phyloP scores from a whole-genome alignment of 495 filamentous ascomycete species.

The Podospora comata region DNA sequence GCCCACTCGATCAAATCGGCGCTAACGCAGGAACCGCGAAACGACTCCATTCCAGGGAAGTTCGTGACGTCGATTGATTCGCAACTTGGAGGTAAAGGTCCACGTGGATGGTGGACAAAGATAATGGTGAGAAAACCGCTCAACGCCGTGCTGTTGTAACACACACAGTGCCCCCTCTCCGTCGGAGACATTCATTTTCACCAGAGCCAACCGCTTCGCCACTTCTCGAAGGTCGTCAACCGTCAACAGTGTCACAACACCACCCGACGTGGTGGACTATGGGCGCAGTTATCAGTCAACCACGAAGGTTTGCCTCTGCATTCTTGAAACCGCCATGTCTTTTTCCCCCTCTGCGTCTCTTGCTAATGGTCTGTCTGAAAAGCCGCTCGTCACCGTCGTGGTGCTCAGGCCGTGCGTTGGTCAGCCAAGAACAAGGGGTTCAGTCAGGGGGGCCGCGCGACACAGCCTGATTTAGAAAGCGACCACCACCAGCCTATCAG shows the following conservation, averaged over 20 bases:
- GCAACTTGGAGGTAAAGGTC: background rate
- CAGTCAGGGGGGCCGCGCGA: slow-evolving; percentile 13
- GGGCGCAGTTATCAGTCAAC: background rate
- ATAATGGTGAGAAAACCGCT: background rate
- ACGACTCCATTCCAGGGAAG: background rate
- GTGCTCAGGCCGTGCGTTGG: slow-evolving; percentile 5
- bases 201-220: background rate
- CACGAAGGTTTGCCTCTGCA: background rate
- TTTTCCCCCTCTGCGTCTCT: background rate
- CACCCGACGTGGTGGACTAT: background rate
- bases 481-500: slow-evolving; percentile 23
- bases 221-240: background rate
- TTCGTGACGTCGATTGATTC: background rate
- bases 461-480: slow-evolving; percentile 25
- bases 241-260: background rate
- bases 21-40: background rate
- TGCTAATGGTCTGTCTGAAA: background rate
- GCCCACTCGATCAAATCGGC: background rate
- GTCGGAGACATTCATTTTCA: background rate
- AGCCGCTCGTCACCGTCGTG: background rate
- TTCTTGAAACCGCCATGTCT: slow-evolving; percentile 4
- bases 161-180: background rate
- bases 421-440: slow-evolving; percentile 7
- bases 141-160: background rate
- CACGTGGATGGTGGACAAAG: background rate